These are phyloP conservation scores for Exserohilum turcica DNA, from an alignment of 2,329 filamentous ascomycete genomes.

Conservation along the genomic window DNA sequence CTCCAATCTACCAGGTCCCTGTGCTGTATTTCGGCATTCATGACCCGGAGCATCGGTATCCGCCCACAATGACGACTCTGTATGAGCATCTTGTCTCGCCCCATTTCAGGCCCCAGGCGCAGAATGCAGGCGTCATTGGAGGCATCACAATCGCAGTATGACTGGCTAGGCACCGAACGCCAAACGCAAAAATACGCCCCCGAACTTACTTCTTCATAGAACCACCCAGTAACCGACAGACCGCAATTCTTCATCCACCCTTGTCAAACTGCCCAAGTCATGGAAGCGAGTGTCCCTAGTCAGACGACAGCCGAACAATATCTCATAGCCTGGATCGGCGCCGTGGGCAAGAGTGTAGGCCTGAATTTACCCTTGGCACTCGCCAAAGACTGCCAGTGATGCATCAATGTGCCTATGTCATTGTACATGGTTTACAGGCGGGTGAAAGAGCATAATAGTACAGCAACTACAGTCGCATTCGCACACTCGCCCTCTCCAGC, in stretches of 20 bases:
- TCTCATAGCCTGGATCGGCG: constrained; percentile 85
- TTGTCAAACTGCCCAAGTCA: constrained; percentile 82
- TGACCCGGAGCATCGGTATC: constrained; percentile 34
- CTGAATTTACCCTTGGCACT: constrained; percentile 77
- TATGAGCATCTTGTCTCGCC: constrained; percentile 46
- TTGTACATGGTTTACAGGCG: constrained; percentile 27
- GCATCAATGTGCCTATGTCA: neutral
- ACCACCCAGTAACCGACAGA: constrained; percentile 79
- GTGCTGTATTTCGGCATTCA: constrained; percentile 50
- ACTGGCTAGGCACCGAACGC: constrained; percentile 8
- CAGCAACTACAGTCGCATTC: constrained; percentile 38
- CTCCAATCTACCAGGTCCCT: constrained; percentile 53
- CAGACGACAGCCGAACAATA: constrained; percentile 65
- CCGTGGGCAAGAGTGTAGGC: constrained; percentile 80
- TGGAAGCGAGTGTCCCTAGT: constrained; percentile 59
- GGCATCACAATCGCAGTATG: constrained; percentile 46
- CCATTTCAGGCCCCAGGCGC: constrained; percentile 38
- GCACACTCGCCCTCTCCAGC: constrained; percentile 71
- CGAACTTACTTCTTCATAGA: constrained; percentile 52
- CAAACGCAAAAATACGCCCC: neutral
- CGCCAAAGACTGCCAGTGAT: neutral
- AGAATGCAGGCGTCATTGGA: constrained; percentile 47
- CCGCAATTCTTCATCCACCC: constrained; percentile 92
- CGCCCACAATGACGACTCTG: constrained; percentile 41
- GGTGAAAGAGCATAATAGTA: constrained; percentile 24